Percentiles rank a stretch among this genome's conserved stretches.
Evolutionary conservation across 2,329 filamentous ascomycete genomes (phyloP).

Genomic region (Verticillium dahliae): DNA sequence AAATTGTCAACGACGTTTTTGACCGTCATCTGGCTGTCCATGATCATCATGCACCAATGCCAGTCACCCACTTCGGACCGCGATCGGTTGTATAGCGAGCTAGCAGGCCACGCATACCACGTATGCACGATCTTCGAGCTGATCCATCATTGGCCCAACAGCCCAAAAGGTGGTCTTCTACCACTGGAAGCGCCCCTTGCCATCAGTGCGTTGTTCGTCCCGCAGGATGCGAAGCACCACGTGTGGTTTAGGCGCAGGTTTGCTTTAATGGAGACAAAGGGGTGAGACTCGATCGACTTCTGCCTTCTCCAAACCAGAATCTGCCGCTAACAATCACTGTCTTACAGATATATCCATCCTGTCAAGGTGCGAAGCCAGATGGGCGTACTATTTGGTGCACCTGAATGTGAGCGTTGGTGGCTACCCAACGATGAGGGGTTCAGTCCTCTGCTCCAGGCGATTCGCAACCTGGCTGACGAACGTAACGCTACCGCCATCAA

Average conservation of each 20-base stretch:
- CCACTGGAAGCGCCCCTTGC: slow-evolving; percentile 70
- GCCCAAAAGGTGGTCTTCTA: slow-evolving; percentile 64
- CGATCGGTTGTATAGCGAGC: slow-evolving; percentile 41
- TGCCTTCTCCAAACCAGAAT: neutral
- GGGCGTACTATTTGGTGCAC: slow-evolving; percentile 66
- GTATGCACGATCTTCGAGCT: slow-evolving; percentile 76
- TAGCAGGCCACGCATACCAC: slow-evolving; percentile 57
- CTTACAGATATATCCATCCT: slow-evolving; percentile 73
- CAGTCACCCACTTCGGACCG: slow-evolving; percentile 56
- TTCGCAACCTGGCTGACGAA: slow-evolving; percentile 77
- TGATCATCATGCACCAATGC: slow-evolving; percentile 74
- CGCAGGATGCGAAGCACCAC: slow-evolving; percentile 62
- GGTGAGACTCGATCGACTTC: slow-evolving; percentile 48
- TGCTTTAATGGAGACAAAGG: slow-evolving; percentile 68
- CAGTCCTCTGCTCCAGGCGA: slow-evolving; percentile 64
- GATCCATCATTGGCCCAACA: slow-evolving; percentile 64
- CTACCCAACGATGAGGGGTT: slow-evolving; percentile 75
- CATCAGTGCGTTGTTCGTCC: slow-evolving; percentile 74
- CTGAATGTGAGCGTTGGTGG: slow-evolving; percentile 78
- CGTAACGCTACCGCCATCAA: slow-evolving; percentile 56
- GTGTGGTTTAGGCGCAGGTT: slow-evolving; percentile 78
- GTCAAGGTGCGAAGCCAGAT: slow-evolving; percentile 67
- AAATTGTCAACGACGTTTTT: slow-evolving; percentile 71
- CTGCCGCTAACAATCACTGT: slow-evolving; percentile 2
- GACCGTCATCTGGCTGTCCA: slow-evolving; percentile 69